Evolutionary conservation across 805 yeast species (phyloP).

Genomic region (Zygosaccharomyces siamensis): DNA sequence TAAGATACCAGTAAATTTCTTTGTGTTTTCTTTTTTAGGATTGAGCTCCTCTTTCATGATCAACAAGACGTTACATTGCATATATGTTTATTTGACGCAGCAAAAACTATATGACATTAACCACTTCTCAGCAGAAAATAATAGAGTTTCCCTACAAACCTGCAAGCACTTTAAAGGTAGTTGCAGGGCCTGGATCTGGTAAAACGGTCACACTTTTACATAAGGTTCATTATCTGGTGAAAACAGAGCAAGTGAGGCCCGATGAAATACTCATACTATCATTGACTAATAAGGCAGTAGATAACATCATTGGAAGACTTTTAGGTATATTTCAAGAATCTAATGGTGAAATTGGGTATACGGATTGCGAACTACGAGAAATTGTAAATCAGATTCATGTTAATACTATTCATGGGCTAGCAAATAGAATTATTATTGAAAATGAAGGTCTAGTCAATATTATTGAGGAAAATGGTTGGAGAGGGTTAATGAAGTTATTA

Average conservation of each 20-base stretch:
- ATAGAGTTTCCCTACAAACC: constrained; percentile 40
- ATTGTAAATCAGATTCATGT: constrained; percentile 37
- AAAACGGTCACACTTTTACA: constrained; percentile 57
- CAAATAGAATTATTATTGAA: constrained; percentile 45
- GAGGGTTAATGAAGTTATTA: constrained; percentile 38
- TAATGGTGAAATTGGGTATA: constrained; percentile 15
- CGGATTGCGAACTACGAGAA: constrained; percentile 10
- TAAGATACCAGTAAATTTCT: not conserved
- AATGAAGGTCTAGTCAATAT: constrained; percentile 38
- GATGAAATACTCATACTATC: constrained; percentile 56
- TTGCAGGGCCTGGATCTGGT: constrained; percentile 75
- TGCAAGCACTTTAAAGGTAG: constrained; percentile 43
- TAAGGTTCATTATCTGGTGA: constrained; percentile 47
- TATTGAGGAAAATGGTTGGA: constrained; percentile 55
- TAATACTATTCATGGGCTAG: constrained; percentile 61
- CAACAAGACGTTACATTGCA: not conserved
- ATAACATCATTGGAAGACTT: constrained; percentile 38
- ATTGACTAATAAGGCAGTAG: constrained; percentile 66
- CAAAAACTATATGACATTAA: constrained; percentile 23
- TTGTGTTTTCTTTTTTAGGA: not conserved
- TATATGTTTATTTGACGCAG: not conserved
- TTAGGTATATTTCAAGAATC: constrained; percentile 33
- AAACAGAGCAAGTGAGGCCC: constrained; percentile 39
- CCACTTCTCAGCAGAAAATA: constrained; percentile 44
- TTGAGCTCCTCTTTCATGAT: not conserved